Evolutionary conservation across 176 grass and related monocot species (phyloP).

Genomic region (Poa pratensis): DNA sequence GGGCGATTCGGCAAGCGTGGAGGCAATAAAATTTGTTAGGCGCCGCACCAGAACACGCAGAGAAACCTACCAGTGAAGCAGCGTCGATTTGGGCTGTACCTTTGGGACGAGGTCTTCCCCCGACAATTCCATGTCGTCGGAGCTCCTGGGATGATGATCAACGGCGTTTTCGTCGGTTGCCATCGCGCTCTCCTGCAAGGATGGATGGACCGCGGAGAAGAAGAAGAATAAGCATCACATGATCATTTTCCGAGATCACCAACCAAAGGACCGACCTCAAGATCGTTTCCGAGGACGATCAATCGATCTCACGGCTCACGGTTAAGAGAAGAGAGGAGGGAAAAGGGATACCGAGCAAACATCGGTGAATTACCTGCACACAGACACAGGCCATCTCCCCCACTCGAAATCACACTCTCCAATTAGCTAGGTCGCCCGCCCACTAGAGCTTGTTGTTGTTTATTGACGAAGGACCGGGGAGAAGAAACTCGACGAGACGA

Average conservation of each 20-base stretch:
- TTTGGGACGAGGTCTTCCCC: constrained; percentile 59
- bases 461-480: background rate
- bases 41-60: background rate
- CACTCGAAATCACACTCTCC: background rate
- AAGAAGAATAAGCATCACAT: background rate
- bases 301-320: background rate
- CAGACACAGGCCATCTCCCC: constrained; percentile 1
- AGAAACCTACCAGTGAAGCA: background rate
- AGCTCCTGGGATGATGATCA: constrained; percentile 16
- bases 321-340: background rate
- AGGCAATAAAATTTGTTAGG: background rate
- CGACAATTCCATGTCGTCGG: constrained; percentile 50
- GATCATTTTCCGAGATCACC: background rate
- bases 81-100: constrained; percentile 41
- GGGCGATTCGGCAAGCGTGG: background rate
- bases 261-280: background rate
- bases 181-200: constrained; percentile 40
- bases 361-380: constrained; percentile 26
- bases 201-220: too few relatives aligned
- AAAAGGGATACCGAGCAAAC: background rate
- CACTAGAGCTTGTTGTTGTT: background rate
- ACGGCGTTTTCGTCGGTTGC: constrained; percentile 11
- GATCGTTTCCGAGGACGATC: background rate
- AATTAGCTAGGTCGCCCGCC: background rate
- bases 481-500: background rate